Evolutionary conservation across 495 filamentous ascomycete species (phyloP).

Genomic region (Penicillium manginii): DNA sequence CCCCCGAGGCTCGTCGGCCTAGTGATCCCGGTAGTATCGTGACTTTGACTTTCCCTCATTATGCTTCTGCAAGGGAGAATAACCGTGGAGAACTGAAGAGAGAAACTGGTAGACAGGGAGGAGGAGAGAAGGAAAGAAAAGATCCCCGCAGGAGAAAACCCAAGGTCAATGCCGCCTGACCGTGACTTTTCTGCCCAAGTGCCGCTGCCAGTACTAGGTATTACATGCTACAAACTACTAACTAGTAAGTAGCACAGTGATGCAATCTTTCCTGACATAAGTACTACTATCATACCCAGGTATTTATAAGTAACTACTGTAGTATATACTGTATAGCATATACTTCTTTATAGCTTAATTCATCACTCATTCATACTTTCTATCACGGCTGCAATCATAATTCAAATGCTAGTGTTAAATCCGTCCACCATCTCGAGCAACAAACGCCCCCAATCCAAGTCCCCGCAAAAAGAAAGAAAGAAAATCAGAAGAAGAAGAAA

Average conservation of each 20-base stretch:
- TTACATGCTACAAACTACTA: no score
- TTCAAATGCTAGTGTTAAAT: slow-evolving; percentile 4
- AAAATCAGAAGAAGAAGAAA: slow-evolving; percentile 8
- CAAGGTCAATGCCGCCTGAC: not conserved
- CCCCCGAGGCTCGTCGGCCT: not conserved
- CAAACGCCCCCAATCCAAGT: slow-evolving; percentile 3
- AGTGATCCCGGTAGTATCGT: not conserved
- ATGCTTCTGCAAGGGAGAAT: not conserved
- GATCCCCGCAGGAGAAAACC: not conserved
- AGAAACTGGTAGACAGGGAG: not conserved
- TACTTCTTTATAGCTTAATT: no score
- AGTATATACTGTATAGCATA: no score
- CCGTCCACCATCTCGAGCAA: not conserved
- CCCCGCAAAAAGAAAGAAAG: not conserved
- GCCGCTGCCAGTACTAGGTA: not conserved
- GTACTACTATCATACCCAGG: not conserved
- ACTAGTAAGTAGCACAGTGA: not conserved
- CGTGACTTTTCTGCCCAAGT: slow-evolving; percentile 1
- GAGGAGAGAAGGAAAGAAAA: not conserved
- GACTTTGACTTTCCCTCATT: not conserved
- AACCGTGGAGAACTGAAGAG: not conserved
- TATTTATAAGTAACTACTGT: no score
- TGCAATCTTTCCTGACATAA: not conserved
- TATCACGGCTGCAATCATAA: slow-evolving; percentile 12
- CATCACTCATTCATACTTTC: slow-evolving; percentile 3